A percentile compares a stretch with the other conserved stretches of the same genome.
Evolutionary conservation across 2,329 filamentous ascomycete species (phyloP).

Genomic region (Cladosporium sphaerospermum): DNA sequence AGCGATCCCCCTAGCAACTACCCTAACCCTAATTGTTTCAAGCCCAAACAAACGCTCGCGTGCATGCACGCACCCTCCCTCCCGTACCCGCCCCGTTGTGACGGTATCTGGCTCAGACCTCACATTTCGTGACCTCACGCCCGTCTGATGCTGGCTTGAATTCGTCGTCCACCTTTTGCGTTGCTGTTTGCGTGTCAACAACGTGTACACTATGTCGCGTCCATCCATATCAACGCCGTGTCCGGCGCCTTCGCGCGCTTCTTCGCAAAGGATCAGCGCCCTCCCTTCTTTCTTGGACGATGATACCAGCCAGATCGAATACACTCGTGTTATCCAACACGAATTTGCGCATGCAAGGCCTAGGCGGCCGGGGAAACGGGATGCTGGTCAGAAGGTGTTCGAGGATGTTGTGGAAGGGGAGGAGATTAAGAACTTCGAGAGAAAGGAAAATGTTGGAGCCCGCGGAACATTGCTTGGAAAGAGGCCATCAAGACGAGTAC

Average conservation of each 20-base stretch:
- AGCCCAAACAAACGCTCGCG: background rate
- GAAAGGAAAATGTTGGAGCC: slow-evolving; percentile 15
- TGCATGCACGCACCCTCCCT: background rate
- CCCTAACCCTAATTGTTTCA: background rate
- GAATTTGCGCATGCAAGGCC: slow-evolving; percentile 25
- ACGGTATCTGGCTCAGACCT: background rate
- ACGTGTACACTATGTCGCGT: slow-evolving; percentile 18
- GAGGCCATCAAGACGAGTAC: slow-evolving; percentile 13
- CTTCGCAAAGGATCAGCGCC: slow-evolving; percentile 9
- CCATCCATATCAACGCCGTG: slow-evolving; percentile 23
- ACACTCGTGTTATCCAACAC: slow-evolving; percentile 26
- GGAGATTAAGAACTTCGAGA: slow-evolving; percentile 15
- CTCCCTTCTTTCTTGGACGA: slow-evolving; percentile 11
- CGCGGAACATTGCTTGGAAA: slow-evolving; percentile 10
- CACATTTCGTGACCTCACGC: background rate
- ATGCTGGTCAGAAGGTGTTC: slow-evolving; percentile 25
- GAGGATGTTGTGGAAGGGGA: slow-evolving; percentile 28
- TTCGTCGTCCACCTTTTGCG: background rate
- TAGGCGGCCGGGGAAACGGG: slow-evolving; percentile 18
- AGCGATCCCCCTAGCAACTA: background rate
- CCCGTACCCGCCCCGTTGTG: background rate
- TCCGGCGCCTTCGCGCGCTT: slow-evolving; percentile 19
- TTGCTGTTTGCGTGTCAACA: background rate
- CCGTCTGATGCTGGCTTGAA: background rate
- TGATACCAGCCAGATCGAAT: slow-evolving; percentile 26